A percentile compares a stretch with the other conserved stretches of the same genome.
Conservation (phyloP, 2,329 filamentous ascomycete genomes). For the Fusarium oxysporum region DNA sequence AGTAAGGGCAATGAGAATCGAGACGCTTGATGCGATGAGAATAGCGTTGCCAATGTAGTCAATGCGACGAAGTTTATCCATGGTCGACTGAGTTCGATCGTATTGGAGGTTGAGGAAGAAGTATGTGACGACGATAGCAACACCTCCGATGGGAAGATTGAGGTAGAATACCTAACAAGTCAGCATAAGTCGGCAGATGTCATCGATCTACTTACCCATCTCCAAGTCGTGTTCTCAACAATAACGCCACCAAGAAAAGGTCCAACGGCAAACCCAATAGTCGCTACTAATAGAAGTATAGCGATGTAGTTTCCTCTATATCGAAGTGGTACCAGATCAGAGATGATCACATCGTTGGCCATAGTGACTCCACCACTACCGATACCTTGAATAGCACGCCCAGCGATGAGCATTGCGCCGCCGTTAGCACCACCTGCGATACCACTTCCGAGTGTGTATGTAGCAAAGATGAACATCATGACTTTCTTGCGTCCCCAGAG, state of each 20-base stretch:
- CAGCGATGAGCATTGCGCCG: constrained; percentile 57
- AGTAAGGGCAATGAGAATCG: constrained; percentile 58
- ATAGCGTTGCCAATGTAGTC: constrained; percentile 60
- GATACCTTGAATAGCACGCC: constrained; percentile 57
- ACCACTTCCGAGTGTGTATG: constrained; percentile 64
- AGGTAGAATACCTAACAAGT: constrained; percentile 55
- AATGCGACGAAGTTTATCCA: constrained; percentile 50
- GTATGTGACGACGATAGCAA: constrained; percentile 47
- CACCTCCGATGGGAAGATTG: constrained; percentile 55
- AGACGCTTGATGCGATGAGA: constrained; percentile 53
- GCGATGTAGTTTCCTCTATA: constrained; percentile 58
- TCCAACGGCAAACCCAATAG: constrained; percentile 51
- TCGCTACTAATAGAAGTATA: constrained; percentile 48
- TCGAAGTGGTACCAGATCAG: constrained; percentile 62
- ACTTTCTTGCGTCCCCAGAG: constrained; percentile 63
- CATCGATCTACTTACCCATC: constrained; percentile 47
- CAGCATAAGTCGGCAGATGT: not conserved
- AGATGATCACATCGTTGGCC: constrained; percentile 51
- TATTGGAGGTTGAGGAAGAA: constrained; percentile 55
- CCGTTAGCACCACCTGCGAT: constrained; percentile 57
- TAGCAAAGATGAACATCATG: constrained; percentile 53
- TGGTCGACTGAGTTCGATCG: constrained; percentile 35
- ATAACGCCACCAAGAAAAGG: constrained; percentile 50
- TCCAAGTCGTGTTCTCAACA: constrained; percentile 51
- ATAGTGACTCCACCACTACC: constrained; percentile 44